These are phyloP conservation scores for Draba incana DNA, from an alignment of 345 rosid species.

Conservation along the genomic window DNA sequence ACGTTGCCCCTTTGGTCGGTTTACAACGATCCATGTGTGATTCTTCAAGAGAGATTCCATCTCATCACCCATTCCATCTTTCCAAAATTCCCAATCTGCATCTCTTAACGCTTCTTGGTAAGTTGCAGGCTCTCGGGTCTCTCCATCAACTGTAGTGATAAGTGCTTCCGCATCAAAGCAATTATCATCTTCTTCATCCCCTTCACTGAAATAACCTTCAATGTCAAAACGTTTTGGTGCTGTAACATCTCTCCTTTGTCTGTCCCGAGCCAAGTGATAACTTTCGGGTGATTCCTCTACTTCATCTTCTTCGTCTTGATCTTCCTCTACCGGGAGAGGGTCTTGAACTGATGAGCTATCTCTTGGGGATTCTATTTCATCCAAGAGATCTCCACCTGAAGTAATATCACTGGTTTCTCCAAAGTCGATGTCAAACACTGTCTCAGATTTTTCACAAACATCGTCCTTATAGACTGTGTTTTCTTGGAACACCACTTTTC, in stretches of 20 bases:
- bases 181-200: neutral
- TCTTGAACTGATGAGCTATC: neutral
- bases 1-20: neutral
- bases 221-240: neutral
- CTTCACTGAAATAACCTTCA: neutral
- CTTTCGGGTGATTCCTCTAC: neutral
- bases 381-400: slow-evolving; percentile 4
- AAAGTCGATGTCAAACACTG: neutral
- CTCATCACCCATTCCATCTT: neutral
- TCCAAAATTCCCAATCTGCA: neutral
- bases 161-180: neutral
- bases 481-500: neutral
- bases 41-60: neutral
- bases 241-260: neutral
- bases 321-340: neutral
- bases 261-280: neutral
- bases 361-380: neutral
- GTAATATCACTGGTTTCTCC: neutral
- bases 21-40: neutral
- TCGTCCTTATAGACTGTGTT: neutral
- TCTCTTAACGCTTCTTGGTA: neutral
- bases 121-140: neutral
- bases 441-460: neutral
- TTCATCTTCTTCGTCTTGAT: neutral
- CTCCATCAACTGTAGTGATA: neutral